Conservation (phyloP, 2,329 filamentous ascomycete genomes). For the Fusarium pilosicola region DNA sequence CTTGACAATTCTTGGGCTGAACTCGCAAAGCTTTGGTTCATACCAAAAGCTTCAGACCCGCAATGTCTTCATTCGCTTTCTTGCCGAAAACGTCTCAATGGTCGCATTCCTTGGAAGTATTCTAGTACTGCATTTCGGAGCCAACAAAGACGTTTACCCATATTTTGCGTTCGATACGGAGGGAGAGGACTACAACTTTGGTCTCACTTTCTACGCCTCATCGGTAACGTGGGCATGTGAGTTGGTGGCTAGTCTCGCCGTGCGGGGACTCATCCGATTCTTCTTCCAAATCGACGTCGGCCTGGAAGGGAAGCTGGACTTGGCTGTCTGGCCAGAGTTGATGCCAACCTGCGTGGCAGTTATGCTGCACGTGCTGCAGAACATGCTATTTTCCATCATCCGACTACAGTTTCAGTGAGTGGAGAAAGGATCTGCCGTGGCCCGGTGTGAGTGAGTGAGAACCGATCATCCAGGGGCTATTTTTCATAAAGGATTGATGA, state of each 20-base stretch:
- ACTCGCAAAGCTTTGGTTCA: constrained; percentile 67
- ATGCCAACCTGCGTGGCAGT: constrained; percentile 73
- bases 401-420: constrained; percentile 65
- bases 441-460: background rate
- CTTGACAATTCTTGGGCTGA: constrained; percentile 64
- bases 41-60: constrained; percentile 74
- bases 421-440: constrained; percentile 13
- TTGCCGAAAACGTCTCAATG: constrained; percentile 76
- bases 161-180: constrained; percentile 72
- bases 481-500: constrained; percentile 8
- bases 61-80: constrained; percentile 73
- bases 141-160: constrained; percentile 74
- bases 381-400: constrained; percentile 77
- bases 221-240: constrained; percentile 75
- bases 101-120: constrained; percentile 73
- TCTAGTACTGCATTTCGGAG: constrained; percentile 72
- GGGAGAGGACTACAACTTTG: constrained; percentile 66
- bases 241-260: constrained; percentile 68
- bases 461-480: background rate
- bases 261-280: constrained; percentile 66
- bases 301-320: constrained; percentile 70
- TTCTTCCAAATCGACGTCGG: constrained; percentile 71
- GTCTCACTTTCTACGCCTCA: constrained; percentile 71
- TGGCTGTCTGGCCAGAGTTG: constrained; percentile 74
- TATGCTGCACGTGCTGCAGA: constrained; percentile 75